Base-by-base conservation (phyloP, 2,329 filamentous ascomycete genomes). In the Akanthomyces muscarius region DNA sequence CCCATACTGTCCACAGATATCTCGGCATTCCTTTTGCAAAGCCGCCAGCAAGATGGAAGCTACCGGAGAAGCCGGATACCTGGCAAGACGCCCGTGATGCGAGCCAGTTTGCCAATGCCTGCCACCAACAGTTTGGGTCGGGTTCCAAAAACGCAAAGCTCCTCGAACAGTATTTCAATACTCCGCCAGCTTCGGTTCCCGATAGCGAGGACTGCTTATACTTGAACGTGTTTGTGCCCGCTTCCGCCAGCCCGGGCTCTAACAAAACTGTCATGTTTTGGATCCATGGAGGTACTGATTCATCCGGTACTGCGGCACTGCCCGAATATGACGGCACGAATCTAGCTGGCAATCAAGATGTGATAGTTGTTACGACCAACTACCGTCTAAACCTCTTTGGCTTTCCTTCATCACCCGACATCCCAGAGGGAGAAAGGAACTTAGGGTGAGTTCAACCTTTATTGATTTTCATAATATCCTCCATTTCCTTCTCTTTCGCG, bases 361-460 rank as follows among this genome's bases (percentile, higher is more conserved):
- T 82, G 1, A 70, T 83, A 2, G 69, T 82, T 0, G 79, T 83
- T 0, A 77, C 77, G 1, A 67, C 79, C 51, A 82, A 82, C 70
- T 82, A 78, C 63, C 76, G 78, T 4, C 65, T 76, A 45, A 76
- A 75, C 38, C 69, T 79, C 33, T 78, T 80, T 64, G 77, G 77
- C 3, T 79, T 79, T 60, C 76, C 75, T 1, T 71, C 72, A 7
- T 70, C 71, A 1, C 67, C 71, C 23, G 63, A 66, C 3, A 30
- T 72, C 2, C 67, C 68, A 0, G 14, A 63, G 21, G 58, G 52
- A 8, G 23, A 68, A 23, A 62, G 54, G n/a, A 72, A 72, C 33
- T 48, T 69, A 6, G 70, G 66, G 70, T 71, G 18, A 66, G 69
- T 54, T 33, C 16, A 42, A 18, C 28, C 18, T 5, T 38, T 21